phyloP scores from a whole-genome alignment of 257 asterid genomes.

The Solanum gracilifrons region DNA sequence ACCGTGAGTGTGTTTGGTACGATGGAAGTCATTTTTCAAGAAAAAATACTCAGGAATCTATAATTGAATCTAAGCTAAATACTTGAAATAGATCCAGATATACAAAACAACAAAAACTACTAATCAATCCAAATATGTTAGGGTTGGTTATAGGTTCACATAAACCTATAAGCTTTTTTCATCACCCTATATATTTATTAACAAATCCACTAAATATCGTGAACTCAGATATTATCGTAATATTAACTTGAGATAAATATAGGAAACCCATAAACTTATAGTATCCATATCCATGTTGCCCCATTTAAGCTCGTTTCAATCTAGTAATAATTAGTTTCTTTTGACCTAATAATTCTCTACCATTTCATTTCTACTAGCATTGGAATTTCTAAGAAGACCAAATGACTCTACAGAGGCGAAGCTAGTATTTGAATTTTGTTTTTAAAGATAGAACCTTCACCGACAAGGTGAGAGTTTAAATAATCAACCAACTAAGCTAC shows the following conservation, averaged over 20 bases:
- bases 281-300: background rate
- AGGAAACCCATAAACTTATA: background rate
- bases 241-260: background rate
- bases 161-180: background rate
- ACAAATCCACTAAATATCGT: background rate
- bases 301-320: background rate
- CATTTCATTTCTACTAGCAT: background rate
- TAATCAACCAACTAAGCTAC: background rate
- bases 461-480: background rate
- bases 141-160: background rate
- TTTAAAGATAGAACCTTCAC: background rate
- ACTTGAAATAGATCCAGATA: background rate
- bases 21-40: background rate
- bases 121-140: background rate
- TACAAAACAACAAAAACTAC: background rate
- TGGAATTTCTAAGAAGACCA: background rate
- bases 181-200: background rate
- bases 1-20: background rate
- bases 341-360: background rate
- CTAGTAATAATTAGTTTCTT: background rate
- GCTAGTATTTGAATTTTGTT: background rate
- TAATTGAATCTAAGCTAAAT: background rate
- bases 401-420: background rate
- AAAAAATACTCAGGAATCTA: background rate
- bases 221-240: background rate